Conservation (phyloP, 495 filamentous ascomycete species). For the Aspergillus diversus region DNA sequence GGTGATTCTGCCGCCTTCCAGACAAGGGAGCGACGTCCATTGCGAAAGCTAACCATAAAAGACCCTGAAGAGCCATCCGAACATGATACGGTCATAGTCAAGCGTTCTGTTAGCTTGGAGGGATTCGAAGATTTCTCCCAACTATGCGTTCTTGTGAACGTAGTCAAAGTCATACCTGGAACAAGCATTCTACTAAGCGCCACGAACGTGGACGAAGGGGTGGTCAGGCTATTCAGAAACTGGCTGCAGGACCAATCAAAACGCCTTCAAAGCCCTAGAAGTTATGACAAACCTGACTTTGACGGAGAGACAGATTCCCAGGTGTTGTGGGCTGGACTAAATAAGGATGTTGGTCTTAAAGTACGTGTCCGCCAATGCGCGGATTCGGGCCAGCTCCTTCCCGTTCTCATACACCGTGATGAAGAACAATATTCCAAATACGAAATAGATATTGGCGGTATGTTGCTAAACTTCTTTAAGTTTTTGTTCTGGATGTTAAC, state of each 20-base stretch:
- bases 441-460: constrained; percentile 63
- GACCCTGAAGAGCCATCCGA: constrained; percentile 28
- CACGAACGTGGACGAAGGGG: constrained; percentile 63
- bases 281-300: neutral
- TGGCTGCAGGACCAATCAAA: constrained; percentile 62
- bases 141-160: constrained; percentile 65
- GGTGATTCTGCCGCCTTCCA: neutral
- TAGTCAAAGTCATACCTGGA: constrained; percentile 67
- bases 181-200: constrained; percentile 59
- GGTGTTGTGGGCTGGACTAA: constrained; percentile 62
- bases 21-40: constrained; percentile 30
- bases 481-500: neutral
- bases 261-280: neutral
- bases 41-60: constrained; percentile 37
- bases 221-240: constrained; percentile 66
- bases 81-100: constrained; percentile 22
- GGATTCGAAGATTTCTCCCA: constrained; percentile 71
- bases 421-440: constrained; percentile 63
- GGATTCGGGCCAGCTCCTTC: constrained; percentile 28
- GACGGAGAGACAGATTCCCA: constrained; percentile 9
- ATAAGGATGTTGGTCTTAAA: constrained; percentile 59
- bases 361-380: constrained; percentile 53
- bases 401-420: constrained; percentile 52
- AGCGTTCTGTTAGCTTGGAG: constrained; percentile 66
- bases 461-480: constrained; percentile 3